phyloP scores from a whole-genome alignment of 1,284 basidiomycete species.

The Porodaedalea pini region DNA sequence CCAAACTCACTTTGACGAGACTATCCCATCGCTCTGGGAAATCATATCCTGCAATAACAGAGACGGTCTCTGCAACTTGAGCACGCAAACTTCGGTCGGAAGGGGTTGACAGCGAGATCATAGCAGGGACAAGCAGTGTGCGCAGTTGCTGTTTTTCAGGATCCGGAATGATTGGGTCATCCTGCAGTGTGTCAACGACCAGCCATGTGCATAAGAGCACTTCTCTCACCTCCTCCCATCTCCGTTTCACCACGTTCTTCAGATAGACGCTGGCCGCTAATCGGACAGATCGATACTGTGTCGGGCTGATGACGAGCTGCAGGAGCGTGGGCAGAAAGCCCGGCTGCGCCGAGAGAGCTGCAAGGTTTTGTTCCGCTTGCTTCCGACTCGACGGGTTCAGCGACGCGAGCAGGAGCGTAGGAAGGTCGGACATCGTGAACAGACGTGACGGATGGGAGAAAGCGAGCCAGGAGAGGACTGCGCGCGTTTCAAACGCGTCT shows the following conservation, averaged over 20 bases:
- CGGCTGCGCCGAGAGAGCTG: slow-evolving; percentile 60
- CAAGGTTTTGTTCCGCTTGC: slow-evolving; percentile 75
- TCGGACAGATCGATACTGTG: slow-evolving; percentile 67
- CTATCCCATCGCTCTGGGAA: slow-evolving; percentile 84
- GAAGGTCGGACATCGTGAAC: slow-evolving; percentile 48
- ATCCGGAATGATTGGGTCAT: slow-evolving; percentile 58
- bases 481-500: background rate
- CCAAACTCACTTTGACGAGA: slow-evolving; percentile 73
- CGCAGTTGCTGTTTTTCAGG: slow-evolving; percentile 68
- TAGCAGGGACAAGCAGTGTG: slow-evolving; percentile 72
- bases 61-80: slow-evolving; percentile 87
- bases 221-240: slow-evolving; percentile 79
- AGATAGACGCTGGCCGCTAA: slow-evolving; percentile 84
- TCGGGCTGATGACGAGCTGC: slow-evolving; percentile 64
- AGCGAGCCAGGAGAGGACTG: background rate
- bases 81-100: slow-evolving; percentile 67
- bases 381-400: slow-evolving; percentile 72
- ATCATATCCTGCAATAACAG: slow-evolving; percentile 82
- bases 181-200: slow-evolving; percentile 37
- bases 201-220: slow-evolving; percentile 1
- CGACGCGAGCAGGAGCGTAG: slow-evolving; percentile 67
- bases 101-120: slow-evolving; percentile 70
- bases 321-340: slow-evolving; percentile 80
- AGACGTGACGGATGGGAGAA: background rate
- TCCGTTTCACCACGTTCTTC: slow-evolving; percentile 81